phyloP scores from a whole-genome alignment of 164 flowering plant genomes.

The Chimonanthus praecox region DNA sequence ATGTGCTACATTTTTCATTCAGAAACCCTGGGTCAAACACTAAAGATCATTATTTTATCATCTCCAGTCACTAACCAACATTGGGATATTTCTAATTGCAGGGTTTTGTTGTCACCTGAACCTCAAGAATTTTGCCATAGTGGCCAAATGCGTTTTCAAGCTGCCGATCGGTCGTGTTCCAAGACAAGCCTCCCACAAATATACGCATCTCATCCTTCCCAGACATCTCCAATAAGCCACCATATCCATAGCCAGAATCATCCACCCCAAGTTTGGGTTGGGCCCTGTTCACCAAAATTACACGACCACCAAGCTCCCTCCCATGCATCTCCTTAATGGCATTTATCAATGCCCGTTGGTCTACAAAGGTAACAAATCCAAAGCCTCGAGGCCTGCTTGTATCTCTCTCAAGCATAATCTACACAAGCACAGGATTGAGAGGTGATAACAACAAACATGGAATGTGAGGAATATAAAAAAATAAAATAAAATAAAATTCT shows the following conservation, averaged over 20 bases:
- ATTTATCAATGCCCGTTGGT: constrained; percentile 83
- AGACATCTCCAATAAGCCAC: constrained; percentile 42
- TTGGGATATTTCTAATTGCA: too few relatives aligned
- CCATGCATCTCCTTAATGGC: constrained; percentile 94
- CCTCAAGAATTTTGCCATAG: constrained; percentile 51
- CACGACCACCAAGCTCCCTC: constrained; percentile 65
- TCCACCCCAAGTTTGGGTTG: constrained; percentile 71
- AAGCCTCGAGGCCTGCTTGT: constrained; percentile 91
- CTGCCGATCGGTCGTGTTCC: constrained; percentile 45
- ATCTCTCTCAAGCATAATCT: constrained; percentile 93
- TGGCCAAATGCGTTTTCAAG: constrained; percentile 55
- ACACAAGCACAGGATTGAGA: constrained; percentile 9
- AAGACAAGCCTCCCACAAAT: constrained; percentile 59
- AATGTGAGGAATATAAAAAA: too few relatives aligned
- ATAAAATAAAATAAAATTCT: too few relatives aligned
- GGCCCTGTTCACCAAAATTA: constrained; percentile 86
- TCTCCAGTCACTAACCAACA: too few relatives aligned
- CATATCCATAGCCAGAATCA: constrained; percentile 49
- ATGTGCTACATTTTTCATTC: too few relatives aligned
- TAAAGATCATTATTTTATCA: too few relatives aligned
- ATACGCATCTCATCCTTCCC: constrained; percentile 51
- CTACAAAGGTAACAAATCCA: constrained; percentile 91
- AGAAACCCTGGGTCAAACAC: too few relatives aligned
- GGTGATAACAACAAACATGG: too few relatives aligned
- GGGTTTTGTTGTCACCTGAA: constrained; percentile 26